phyloP scores from a whole-genome alignment of 2,329 filamentous ascomycete genomes.

The Colletotrichum plurivorum region DNA sequence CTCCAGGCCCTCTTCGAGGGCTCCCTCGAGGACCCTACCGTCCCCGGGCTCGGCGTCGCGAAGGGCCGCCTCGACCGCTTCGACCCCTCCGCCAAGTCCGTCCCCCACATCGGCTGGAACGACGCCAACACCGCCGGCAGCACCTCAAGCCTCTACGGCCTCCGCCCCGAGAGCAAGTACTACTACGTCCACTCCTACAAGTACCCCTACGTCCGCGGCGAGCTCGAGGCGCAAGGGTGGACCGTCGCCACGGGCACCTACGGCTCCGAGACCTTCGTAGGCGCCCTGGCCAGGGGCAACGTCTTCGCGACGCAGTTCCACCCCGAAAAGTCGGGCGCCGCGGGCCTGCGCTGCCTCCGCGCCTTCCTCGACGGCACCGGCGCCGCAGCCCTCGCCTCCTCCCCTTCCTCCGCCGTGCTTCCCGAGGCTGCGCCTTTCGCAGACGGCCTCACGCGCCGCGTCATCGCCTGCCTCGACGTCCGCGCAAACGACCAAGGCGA shows the following conservation, averaged over 20 bases:
- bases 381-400: constrained; percentile 62
- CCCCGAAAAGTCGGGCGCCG: constrained; percentile 95
- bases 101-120: constrained; percentile 99
- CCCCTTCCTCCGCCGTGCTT: constrained; percentile 15
- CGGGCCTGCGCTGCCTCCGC: constrained; percentile 85
- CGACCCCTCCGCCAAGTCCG: constrained; percentile 82
- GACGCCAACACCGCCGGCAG: constrained; percentile 76
- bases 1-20: constrained; percentile 91
- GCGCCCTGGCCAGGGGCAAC: constrained; percentile 88
- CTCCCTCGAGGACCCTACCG: constrained; percentile 82
- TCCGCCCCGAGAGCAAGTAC: constrained; percentile 89
- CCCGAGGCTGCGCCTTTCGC: constrained; percentile 43
- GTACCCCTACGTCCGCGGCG: constrained; percentile 79
- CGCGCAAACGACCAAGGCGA: constrained; percentile 95
- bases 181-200: constrained; percentile 99
- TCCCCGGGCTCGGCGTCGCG: constrained; percentile 83
- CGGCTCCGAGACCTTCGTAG: constrained; percentile 90
- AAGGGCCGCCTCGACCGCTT: constrained; percentile 82
- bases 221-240: constrained; percentile 88
- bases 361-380: constrained; percentile 86
- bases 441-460: constrained; percentile 88
- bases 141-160: constrained; percentile 75
- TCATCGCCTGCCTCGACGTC: constrained; percentile 97
- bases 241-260: constrained; percentile 92
- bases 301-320: constrained; percentile 96